These are phyloP conservation scores for Aspergillus carlsbadensis DNA, from an alignment of 495 filamentous ascomycete genomes.

Conservation along the genomic window DNA sequence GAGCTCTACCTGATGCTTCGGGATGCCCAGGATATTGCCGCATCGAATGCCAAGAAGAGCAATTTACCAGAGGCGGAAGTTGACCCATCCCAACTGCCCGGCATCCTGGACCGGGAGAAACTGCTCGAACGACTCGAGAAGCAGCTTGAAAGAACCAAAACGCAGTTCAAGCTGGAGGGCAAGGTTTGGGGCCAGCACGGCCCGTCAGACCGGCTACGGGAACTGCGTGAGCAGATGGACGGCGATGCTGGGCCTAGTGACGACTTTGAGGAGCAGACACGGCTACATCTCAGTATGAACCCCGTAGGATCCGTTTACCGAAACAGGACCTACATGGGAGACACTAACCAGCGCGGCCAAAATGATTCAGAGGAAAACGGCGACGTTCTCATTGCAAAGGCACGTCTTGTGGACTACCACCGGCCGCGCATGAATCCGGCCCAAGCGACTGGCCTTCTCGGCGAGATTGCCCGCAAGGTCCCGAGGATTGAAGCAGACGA, in stretches of 20 bases:
- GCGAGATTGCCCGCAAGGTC: conserved; percentile 78
- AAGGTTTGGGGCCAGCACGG: conserved; percentile 86
- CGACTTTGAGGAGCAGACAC: conserved; percentile 52
- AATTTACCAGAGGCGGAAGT: conserved; percentile 56
- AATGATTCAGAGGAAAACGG: conserved; percentile 38
- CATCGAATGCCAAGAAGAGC: conserved; percentile 75
- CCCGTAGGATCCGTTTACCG: conserved; percentile 66
- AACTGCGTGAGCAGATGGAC: conserved; percentile 94
- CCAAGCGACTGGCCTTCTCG: conserved; percentile 72
- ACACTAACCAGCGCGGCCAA: conserved; percentile 39
- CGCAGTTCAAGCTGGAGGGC: conserved; percentile 95
- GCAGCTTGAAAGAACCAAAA: conserved; percentile 95
- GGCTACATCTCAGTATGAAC: conserved; percentile 49
- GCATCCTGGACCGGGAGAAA: conserved; percentile 87
- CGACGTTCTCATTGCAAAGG: conserved; percentile 59
- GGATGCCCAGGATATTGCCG: conserved; percentile 94
- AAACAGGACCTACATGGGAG: conserved; percentile 55
- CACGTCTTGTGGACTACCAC: conserved; percentile 64
- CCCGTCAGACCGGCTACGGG: conserved; percentile 87
- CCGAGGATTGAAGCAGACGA: conserved; percentile 73
- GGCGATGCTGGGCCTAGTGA: conserved; percentile 50
- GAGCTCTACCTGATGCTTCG: conserved; percentile 98
- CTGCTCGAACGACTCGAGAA: conserved; percentile 91
- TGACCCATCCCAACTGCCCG: conserved; percentile 78
- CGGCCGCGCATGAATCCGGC: conserved; percentile 72